phyloP scores from a whole-genome alignment of 176 grass and related monocot genomes.

The Zoysia pacifica region DNA sequence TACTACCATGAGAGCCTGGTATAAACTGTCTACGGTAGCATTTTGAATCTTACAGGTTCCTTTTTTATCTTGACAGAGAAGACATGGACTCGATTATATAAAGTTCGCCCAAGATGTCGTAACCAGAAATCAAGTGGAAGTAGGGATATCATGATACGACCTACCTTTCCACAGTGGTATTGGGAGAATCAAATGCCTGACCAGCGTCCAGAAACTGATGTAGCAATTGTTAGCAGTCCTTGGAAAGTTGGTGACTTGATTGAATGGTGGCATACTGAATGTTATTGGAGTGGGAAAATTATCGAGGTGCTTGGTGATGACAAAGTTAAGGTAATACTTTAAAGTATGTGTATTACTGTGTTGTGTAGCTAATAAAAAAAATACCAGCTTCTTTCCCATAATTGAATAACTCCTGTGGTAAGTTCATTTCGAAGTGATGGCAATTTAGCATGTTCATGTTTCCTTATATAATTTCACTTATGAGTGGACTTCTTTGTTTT shows the following conservation, averaged over 20 bases:
- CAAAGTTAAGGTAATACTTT: conserved; percentile 43
- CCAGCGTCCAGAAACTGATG: conserved; percentile 17
- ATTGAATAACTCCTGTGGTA: neutral
- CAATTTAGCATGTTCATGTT: conserved; percentile 1
- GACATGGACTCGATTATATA: conserved; percentile 50
- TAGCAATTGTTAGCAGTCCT: conserved; percentile 45
- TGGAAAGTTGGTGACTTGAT: conserved; percentile 71
- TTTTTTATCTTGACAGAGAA: conserved; percentile 45
- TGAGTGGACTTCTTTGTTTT: conserved; percentile 4
- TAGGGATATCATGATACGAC: conserved; percentile 61
- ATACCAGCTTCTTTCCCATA: neutral
- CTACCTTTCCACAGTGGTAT: conserved; percentile 59
- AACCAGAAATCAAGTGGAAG: conserved; percentile 18
- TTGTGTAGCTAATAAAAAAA: neutral
- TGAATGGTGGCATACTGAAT: conserved; percentile 52
- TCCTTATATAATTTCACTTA: neutral
- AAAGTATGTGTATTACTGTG: neutral
- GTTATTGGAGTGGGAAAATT: conserved; percentile 65
- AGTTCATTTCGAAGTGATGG: neutral
- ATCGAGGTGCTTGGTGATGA: conserved; percentile 36
- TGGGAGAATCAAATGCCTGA: conserved; percentile 39
- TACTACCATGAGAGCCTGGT: neutral
- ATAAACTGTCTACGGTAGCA: neutral
- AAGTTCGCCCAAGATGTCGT: conserved; percentile 25
- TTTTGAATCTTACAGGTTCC: conserved; percentile 28